Evolutionary conservation across 768 basidiomycete species (phyloP), one percentile per base, ranked within the genome.

Genomic region (Phanerochaete carnosa): DNA sequence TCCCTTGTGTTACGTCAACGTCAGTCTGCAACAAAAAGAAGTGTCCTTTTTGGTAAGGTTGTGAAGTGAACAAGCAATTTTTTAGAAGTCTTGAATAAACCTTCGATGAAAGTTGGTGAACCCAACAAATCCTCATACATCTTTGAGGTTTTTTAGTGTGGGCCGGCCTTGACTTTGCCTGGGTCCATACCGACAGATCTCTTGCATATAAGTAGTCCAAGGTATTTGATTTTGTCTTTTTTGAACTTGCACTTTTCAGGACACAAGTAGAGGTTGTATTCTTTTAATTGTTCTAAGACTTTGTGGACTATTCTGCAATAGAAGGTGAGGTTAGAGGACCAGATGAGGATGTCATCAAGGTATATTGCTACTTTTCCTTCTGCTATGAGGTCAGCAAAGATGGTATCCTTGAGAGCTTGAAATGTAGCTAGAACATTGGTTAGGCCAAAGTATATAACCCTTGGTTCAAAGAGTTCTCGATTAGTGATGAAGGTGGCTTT

Each of bases 301-400:
- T 62, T 30, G 1, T 47, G 61, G 1, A 70, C 55, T 3, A 68
- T 43, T 1, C 32, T 30, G 1, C 55, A 39, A 32, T 72, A 67
- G 37, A 69, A 64, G 15, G 62, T 55, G 7, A 49, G 22, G 3
- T 55, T 30, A 1, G 64, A 37, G 2, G 33, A 65, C 69, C 56
- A 66, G 12, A 70, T 65, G n/a, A 70, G 33, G 28, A 81, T 77
- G 57, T 82, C 73, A 57, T 80, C 79, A 32, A 82, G 64, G 64
- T 84, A 80, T 46, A 82, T 74, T 0, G 70, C 62, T 16, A 84
- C 73, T 25, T 75, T 70, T 0, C 33, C 33, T 35, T 35, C 8
- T 7, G 8, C 7, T 7, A 80, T 69, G 47, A 74, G 1, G 39
- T 77, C 68, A 9, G 56, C 19, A 47, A 76, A 69, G 4, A 75